Conservation (phyloP, 768 basidiomycete species). For the Serendipita sp. region DNA sequence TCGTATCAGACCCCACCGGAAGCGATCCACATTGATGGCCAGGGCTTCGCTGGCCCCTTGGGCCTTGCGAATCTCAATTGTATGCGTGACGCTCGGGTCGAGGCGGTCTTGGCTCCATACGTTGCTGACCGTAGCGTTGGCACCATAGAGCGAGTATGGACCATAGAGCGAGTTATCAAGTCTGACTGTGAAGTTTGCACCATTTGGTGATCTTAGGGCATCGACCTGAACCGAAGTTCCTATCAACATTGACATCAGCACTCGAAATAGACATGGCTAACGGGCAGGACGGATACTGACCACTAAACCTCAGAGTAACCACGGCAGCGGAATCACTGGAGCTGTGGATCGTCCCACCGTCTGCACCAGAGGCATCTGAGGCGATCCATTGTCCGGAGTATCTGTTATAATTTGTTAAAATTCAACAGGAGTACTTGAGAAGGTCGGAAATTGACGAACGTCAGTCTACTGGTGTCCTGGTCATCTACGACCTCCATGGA, state of each 20-base stretch:
- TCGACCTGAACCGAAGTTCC: background rate
- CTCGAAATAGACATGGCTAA: background rate
- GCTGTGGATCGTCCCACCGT: background rate
- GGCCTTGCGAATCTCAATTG: background rate
- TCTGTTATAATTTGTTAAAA: background rate
- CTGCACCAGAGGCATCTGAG: background rate
- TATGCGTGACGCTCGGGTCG: background rate
- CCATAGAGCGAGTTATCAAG: background rate
- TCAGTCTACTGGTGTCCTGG: background rate
- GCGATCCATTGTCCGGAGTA: background rate
- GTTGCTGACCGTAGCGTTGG: background rate
- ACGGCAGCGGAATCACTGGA: background rate
- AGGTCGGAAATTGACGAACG: background rate
- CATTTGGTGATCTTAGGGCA: background rate
- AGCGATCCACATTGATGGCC: background rate
- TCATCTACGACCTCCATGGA: conserved; percentile 1
- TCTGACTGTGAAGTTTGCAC: conserved; percentile 1
- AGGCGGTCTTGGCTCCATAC: background rate
- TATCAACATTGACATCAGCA: background rate
- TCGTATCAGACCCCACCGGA: background rate
- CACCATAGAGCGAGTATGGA: background rate
- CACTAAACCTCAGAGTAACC: background rate
- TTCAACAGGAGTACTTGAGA: background rate
- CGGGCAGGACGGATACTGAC: background rate
- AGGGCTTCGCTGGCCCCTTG: background rate